A percentile compares a stretch with the other conserved stretches of the same genome.
Conservation (phyloP, 1,284 basidiomycete genomes). For the Afroboletus lepidellus region DNA sequence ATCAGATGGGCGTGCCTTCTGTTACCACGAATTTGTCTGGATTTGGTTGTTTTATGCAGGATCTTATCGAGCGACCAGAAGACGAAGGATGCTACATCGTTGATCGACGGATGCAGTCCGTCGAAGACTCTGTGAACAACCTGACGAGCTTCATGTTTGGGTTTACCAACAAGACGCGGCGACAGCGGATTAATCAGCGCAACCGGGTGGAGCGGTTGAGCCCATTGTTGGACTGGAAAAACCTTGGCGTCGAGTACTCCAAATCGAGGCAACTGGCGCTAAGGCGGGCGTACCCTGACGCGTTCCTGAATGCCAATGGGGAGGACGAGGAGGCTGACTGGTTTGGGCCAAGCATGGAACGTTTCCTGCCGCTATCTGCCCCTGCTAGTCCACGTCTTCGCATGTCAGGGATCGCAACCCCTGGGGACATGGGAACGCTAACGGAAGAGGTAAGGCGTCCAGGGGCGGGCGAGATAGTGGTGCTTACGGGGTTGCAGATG, state of each 20-base stretch:
- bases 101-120: slow-evolving; percentile 85
- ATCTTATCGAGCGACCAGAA: slow-evolving; percentile 89
- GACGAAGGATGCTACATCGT: slow-evolving; percentile 95
- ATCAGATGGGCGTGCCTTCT: slow-evolving; percentile 93
- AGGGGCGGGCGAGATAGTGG: neutral
- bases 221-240: slow-evolving; percentile 97
- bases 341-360: slow-evolving; percentile 53
- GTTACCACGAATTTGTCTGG: slow-evolving; percentile 97
- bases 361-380: slow-evolving; percentile 66
- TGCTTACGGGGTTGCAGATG: slow-evolving; percentile 53
- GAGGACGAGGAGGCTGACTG: slow-evolving; percentile 43
- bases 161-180: slow-evolving; percentile 87
- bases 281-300: slow-evolving; percentile 92
- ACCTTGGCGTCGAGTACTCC: slow-evolving; percentile 94
- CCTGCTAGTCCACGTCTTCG: slow-evolving; percentile 86
- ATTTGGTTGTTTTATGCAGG: slow-evolving; percentile 98
- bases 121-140: slow-evolving; percentile 88
- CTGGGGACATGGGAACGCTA: slow-evolving; percentile 90
- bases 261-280: slow-evolving; percentile 93
- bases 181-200: slow-evolving; percentile 97
- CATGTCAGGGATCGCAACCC: slow-evolving; percentile 73
- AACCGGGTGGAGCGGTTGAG: slow-evolving; percentile 94
- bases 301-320: slow-evolving; percentile 63
- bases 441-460: slow-evolving; percentile 72
- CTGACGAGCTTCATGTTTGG: slow-evolving; percentile 72